Percentiles rank a stretch among this genome's conserved stretches.
Conservation (phyloP, 768 basidiomycete species). For the Termitomyces sp. region DNA sequence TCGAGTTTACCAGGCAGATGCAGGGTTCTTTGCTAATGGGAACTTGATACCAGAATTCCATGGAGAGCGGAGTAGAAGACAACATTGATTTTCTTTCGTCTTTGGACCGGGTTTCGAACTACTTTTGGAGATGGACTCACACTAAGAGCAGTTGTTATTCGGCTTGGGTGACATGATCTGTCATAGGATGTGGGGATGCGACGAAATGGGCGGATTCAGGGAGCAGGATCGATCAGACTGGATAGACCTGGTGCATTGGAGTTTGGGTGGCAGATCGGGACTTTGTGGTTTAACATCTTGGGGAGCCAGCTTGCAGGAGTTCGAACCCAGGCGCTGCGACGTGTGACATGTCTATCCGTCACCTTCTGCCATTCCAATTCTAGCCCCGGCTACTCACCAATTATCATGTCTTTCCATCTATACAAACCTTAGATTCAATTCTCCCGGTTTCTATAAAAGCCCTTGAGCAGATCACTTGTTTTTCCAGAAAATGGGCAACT, state of each 20-base stretch:
- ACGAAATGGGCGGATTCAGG: not conserved
- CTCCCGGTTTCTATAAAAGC: constrained; percentile 11
- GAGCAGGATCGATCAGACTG: not conserved
- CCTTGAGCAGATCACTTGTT: not conserved
- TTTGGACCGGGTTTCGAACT: no score
- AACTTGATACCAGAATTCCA: not conserved
- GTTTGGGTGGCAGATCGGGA: constrained; percentile 13
- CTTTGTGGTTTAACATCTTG: not conserved
- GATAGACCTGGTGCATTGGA: constrained; percentile 1
- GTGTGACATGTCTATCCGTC: constrained; percentile 15
- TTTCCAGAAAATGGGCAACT: constrained; percentile 25
- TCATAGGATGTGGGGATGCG: not conserved
- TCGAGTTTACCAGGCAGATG: not conserved
- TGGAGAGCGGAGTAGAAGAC: constrained; percentile 1
- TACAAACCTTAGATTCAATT: constrained; percentile 8
- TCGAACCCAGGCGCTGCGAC: constrained; percentile 9
- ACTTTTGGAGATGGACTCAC: not conserved
- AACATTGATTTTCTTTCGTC: not conserved
- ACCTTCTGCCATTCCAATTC: constrained; percentile 5
- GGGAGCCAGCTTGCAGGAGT: constrained; percentile 1
- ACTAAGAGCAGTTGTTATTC: not conserved
- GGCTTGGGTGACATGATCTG: constrained; percentile 15
- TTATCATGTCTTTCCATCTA: constrained; percentile 11
- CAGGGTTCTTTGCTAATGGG: not conserved
- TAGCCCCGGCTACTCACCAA: not conserved